phyloP scores from a whole-genome alignment of 108 stramenopile species.

The Hondaea fermentalgiana region DNA sequence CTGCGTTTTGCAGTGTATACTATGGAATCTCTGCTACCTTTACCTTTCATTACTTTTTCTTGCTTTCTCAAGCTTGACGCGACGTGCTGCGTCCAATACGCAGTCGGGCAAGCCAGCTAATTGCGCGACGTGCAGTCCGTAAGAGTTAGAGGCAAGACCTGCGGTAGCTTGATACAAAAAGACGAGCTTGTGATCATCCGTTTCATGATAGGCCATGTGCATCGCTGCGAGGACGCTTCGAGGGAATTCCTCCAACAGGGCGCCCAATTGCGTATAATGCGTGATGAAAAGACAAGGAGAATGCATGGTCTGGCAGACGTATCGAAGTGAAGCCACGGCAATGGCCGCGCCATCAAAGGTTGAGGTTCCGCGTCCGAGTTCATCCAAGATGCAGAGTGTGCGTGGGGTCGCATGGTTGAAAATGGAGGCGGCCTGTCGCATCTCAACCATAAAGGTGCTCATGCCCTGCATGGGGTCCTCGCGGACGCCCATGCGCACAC shows the following conservation, averaged over 20 bases:
- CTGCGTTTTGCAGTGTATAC: too few relatives aligned
- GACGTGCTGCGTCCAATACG: slow-evolving; percentile 70
- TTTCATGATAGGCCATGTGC: slow-evolving; percentile 12
- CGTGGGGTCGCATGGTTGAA: slow-evolving; percentile 61
- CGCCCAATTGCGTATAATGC: neutral
- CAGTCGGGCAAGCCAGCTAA: slow-evolving; percentile 74
- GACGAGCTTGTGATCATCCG: neutral
- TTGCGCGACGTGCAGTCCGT: slow-evolving; percentile 91
- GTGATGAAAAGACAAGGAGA: neutral
- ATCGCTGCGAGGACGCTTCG: neutral
- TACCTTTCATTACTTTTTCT: too few relatives aligned
- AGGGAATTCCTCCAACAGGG: neutral
- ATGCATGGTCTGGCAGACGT: neutral
- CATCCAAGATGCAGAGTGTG: slow-evolving; percentile 78
- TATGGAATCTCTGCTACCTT: too few relatives aligned
- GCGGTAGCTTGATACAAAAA: neutral
- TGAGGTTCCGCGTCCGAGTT: slow-evolving; percentile 76
- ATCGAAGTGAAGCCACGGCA: neutral
- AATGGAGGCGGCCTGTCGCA: slow-evolving; percentile 80
- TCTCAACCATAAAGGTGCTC: slow-evolving; percentile 81
- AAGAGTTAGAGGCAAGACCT: slow-evolving; percentile 37
- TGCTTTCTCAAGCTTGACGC: neutral
- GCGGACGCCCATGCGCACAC: slow-evolving; percentile 68
- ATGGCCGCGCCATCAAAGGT: neutral
- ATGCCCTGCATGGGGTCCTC: slow-evolving; percentile 83